Evolutionary conservation across 179 eudicot species (phyloP).

Genomic region (Gypsophila paniculata): DNA sequence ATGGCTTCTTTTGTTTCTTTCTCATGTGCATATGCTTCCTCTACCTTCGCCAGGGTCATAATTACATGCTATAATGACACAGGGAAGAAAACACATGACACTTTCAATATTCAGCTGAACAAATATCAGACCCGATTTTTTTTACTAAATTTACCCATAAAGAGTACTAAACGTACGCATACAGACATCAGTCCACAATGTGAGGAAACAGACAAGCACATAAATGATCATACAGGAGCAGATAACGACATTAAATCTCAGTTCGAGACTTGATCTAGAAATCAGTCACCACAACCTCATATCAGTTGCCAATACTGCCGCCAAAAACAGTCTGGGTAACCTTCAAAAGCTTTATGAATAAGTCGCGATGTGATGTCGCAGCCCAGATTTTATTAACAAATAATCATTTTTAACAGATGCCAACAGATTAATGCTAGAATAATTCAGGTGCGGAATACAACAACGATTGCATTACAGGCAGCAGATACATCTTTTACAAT

Average conservation of each 20-base stretch:
- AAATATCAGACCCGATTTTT: background rate
- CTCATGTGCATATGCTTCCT: constrained; percentile 71
- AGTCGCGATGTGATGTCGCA: no score
- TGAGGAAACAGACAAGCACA: background rate
- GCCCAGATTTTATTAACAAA: background rate
- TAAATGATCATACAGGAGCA: background rate
- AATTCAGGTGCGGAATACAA: background rate
- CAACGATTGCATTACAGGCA: background rate
- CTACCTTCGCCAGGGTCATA: constrained; percentile 63
- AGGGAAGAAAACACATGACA: constrained; percentile 5
- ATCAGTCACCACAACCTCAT: no score
- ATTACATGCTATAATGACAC: constrained; percentile 50
- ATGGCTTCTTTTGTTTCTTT: constrained; percentile 59
- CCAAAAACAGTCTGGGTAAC: no score
- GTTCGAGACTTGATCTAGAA: background rate
- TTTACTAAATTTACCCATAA: background rate
- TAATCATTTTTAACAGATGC: background rate
- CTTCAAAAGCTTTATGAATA: no score
- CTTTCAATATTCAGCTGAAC: background rate
- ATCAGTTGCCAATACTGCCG: no score
- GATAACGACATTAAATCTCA: background rate
- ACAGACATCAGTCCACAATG: background rate
- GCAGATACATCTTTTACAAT: background rate
- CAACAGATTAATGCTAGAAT: background rate
- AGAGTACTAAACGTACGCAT: no score